Evolutionary conservation across 2,329 filamentous ascomycete species (phyloP).

Genomic region (Microcera coccophila): DNA sequence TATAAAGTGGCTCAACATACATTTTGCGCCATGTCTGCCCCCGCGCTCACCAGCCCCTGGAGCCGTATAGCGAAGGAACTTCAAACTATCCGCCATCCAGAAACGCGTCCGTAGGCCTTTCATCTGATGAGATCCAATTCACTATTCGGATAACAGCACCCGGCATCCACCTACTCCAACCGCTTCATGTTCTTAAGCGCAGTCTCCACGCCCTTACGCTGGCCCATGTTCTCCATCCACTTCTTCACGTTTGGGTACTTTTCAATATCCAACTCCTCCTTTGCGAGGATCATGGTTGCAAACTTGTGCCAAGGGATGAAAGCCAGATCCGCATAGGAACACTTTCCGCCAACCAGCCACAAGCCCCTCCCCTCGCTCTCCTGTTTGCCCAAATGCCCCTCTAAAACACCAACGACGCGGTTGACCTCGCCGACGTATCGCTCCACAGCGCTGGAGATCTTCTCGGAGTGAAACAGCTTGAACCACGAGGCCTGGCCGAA

Average conservation of each 20-base stretch:
- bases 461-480: conserved; percentile 25
- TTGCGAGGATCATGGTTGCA: conserved; percentile 1
- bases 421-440: conserved; percentile 30
- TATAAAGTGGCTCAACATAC: too few relatives aligned
- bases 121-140: too few relatives aligned
- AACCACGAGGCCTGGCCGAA: conserved; percentile 35
- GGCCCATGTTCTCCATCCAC: background rate
- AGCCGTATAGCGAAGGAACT: too few relatives aligned
- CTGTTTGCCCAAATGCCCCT: conserved; percentile 31
- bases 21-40: too few relatives aligned
- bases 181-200: background rate
- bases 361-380: conserved; percentile 34
- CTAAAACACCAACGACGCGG: conserved; percentile 30
- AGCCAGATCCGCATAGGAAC: conserved; percentile 33
- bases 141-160: too few relatives aligned
- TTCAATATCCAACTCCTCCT: background rate
- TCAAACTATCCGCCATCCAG: too few relatives aligned
- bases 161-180: background rate
- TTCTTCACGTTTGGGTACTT: background rate
- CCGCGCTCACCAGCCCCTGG: too few relatives aligned
- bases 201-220: background rate
- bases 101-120: too few relatives aligned
- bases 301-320: conserved; percentile 31
- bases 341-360: conserved; percentile 24
- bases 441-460: conserved; percentile 27